phyloP scores from a whole-genome alignment of 2,329 filamentous ascomycete genomes.

The Byssochlamys sp. region DNA sequence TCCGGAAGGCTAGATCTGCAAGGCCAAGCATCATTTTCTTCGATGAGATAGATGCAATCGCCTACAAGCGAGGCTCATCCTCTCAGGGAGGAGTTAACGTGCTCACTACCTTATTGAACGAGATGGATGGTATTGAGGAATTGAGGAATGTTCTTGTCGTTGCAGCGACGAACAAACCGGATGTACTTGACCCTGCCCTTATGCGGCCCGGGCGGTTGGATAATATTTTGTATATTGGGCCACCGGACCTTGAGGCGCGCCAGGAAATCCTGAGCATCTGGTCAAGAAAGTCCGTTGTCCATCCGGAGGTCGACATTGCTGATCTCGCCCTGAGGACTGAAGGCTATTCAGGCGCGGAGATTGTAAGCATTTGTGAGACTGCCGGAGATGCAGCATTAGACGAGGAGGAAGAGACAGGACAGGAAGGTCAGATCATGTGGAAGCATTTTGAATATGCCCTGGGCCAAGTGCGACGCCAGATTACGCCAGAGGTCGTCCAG shows the following conservation, averaged over 20 bases:
- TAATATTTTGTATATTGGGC: slow-evolving; percentile 72
- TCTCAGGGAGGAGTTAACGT: slow-evolving; percentile 60
- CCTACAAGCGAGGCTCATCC: slow-evolving; percentile 43
- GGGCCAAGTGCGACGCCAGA: slow-evolving; percentile 44
- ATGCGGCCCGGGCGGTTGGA: slow-evolving; percentile 80
- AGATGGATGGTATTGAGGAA: slow-evolving; percentile 90
- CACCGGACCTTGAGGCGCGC: slow-evolving; percentile 63
- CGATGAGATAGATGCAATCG: slow-evolving; percentile 88
- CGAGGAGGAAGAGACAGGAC: slow-evolving; percentile 37
- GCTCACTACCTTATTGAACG: slow-evolving; percentile 77
- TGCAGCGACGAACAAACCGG: slow-evolving; percentile 83
- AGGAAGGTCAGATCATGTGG: slow-evolving; percentile 28
- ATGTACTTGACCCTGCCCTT: slow-evolving; percentile 74
- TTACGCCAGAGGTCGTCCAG: slow-evolving; percentile 50
- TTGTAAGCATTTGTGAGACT: slow-evolving; percentile 51
- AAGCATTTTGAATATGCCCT: slow-evolving; percentile 38
- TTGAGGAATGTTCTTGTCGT: slow-evolving; percentile 76
- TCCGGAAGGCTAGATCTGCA: slow-evolving; percentile 73
- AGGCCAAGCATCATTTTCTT: slow-evolving; percentile 92
- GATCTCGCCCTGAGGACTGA: slow-evolving; percentile 56
- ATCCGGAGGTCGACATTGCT: slow-evolving; percentile 55
- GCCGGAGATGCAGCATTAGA: slow-evolving; percentile 45
- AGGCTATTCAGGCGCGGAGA: slow-evolving; percentile 78
- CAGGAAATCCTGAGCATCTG: slow-evolving; percentile 66
- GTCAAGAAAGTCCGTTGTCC: slow-evolving; percentile 51